Percentiles rank a stretch among this genome's conserved stretches.
Evolutionary conservation across 306 rosid genomes (phyloP).

Genomic region (Gleditsia sinensis): DNA sequence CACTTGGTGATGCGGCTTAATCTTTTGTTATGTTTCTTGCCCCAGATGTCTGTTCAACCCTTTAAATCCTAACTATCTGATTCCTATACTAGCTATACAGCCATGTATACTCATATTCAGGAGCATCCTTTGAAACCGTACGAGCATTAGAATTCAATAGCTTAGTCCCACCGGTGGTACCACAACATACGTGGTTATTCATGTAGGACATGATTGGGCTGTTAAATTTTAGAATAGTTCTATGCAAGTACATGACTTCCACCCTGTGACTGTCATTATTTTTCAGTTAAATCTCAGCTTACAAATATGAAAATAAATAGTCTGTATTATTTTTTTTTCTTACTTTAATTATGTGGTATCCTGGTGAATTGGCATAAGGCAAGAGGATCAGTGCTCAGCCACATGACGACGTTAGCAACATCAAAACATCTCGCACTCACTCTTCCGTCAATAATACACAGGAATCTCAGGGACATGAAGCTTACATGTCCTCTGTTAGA

Average conservation of each 20-base stretch:
- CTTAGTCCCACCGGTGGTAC: background rate
- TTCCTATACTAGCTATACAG: background rate
- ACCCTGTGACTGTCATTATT: background rate
- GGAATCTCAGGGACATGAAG: conserved; percentile 41
- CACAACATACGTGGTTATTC: background rate
- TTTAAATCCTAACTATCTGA: background rate
- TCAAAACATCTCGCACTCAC: conserved; percentile 28
- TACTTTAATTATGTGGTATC: background rate
- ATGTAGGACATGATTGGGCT: background rate
- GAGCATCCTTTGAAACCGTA: background rate
- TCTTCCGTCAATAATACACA: conserved; percentile 16
- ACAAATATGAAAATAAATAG: background rate
- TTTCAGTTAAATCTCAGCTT: background rate
- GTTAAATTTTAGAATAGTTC: background rate
- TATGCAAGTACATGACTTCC: background rate
- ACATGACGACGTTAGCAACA: conserved; percentile 36
- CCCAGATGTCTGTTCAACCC: background rate
- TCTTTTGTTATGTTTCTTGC: background rate
- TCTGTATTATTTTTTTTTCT: background rate
- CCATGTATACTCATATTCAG: background rate
- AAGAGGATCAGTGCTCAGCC: conserved; percentile 47
- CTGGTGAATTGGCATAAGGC: conserved; percentile 48
- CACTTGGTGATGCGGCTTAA: background rate
- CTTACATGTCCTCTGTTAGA: conserved; percentile 63
- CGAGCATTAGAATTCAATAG: background rate